phyloP scores from a whole-genome alignment of 2,329 filamentous ascomycete genomes.

The Paraconiothyrium brasiliense region DNA sequence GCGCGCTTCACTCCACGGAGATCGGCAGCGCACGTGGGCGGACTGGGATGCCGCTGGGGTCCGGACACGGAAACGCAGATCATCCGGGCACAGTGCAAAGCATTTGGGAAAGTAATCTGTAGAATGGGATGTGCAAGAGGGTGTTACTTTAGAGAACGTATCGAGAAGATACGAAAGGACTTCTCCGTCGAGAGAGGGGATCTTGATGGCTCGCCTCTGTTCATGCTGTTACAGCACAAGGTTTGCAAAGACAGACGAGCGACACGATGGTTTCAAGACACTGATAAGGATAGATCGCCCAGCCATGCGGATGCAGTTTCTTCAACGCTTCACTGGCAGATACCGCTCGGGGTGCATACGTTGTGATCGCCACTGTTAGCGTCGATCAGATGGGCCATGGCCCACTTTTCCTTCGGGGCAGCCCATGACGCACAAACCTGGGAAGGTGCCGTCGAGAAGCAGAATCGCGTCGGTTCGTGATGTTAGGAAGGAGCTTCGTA shows the following conservation, averaged over 20 bases:
- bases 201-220: too few relatives aligned
- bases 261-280: too few relatives aligned
- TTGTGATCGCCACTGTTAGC: background rate
- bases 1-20: constrained; percentile 10
- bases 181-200: too few relatives aligned
- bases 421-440: background rate
- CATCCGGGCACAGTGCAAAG: background rate
- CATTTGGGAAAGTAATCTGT: too few relatives aligned
- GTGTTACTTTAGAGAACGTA: too few relatives aligned
- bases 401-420: background rate
- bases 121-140: too few relatives aligned
- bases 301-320: background rate
- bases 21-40: constrained; percentile 10
- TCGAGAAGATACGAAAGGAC: too few relatives aligned
- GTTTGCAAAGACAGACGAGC: too few relatives aligned
- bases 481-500: background rate
- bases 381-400: background rate
- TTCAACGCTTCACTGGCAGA: background rate
- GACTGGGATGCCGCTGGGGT: background rate
- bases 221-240: too few relatives aligned
- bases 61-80: background rate
- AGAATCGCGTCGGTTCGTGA: background rate
- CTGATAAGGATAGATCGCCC: background rate
- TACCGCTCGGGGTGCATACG: background rate
- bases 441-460: background rate